Base-by-base conservation (phyloP, 768 basidiomycete species). In the Mrakia frigida region DNA sequence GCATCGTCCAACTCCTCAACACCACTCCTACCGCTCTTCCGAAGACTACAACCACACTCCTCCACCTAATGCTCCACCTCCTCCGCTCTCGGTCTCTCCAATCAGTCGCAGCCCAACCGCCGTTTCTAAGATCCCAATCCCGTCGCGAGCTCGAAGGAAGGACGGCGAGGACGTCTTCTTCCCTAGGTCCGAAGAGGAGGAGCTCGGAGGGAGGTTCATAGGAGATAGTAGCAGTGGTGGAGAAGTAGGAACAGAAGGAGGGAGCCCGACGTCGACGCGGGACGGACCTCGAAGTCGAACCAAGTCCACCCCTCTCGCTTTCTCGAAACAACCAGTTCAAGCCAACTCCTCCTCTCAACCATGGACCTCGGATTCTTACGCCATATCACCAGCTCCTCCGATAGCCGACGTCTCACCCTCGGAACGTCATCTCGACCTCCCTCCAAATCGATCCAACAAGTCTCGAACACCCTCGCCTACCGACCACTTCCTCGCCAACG, bases 241-340 rank as follows among this genome's bases (percentile, higher is more conserved):
- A 25, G 50, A 71, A 16, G 65, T 14, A 50, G 70, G 43, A 25
- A 18, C 5, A 6, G 2, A 21, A 7, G 70, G 33, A 14, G 21
- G 31, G 46, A 31, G 50, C 28, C 50, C 53, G 6, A n/a, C 46
- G 28, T 37, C 46, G 25, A 33, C 18, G 9, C 70, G 31, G 33
- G 43, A 52, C 70, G 53, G 70, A 71, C 28, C 70, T 71, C 35
- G 65, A 37, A 68, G 35, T 35, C 39, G 70, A 50, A 71, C 70
- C 2, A 71, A 71, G 14, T 71, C 70, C 21, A 71, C 70, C 31
- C 70, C 70, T 50, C 46, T 59, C 46, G 70, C 70, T 43, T 71
- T 71, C 46, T 59, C 50, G 14, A 59, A 59, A 43, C 50, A 71
- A 28, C 31, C 50, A n/a, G 31, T 23, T 3, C 25, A 6, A n/a